Conservation (phyloP, 1,284 basidiomycete genomes). For the Rhizoctonia solani region DNA sequence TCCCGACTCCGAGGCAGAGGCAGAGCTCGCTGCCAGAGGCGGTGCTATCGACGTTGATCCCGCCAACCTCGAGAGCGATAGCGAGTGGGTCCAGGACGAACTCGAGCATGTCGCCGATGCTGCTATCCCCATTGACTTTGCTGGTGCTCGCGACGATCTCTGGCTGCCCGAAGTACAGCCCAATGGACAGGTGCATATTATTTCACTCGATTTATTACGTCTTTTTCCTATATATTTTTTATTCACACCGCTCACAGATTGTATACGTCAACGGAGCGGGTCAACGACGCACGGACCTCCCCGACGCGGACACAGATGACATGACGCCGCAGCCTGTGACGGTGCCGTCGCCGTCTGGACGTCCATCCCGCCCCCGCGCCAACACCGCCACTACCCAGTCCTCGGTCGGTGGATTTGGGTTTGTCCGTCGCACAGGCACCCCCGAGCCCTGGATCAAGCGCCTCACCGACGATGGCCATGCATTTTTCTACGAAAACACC, state of each 20-base stretch:
- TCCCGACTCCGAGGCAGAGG: slow-evolving; percentile 77
- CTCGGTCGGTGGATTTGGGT: slow-evolving; percentile 40
- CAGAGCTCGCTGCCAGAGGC: slow-evolving; percentile 52
- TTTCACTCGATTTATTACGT: slow-evolving; percentile 17
- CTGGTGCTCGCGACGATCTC: slow-evolving; percentile 61
- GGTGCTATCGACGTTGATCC: slow-evolving; percentile 49
- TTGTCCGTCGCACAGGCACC: slow-evolving; percentile 54
- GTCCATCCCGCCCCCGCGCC: slow-evolving; percentile 39
- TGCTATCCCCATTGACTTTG: slow-evolving; percentile 37
- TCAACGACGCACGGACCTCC: slow-evolving; percentile 83
- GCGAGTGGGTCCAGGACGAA: slow-evolving; percentile 54
- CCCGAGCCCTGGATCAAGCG: slow-evolving; percentile 80
- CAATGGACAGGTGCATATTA: slow-evolving; percentile 64
- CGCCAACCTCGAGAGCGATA: slow-evolving; percentile 35
- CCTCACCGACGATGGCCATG: slow-evolving; percentile 81
- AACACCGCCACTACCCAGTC: slow-evolving; percentile 25
- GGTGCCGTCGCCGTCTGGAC: slow-evolving; percentile 4
- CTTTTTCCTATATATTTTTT: no score
- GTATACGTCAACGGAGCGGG: slow-evolving; percentile 90
- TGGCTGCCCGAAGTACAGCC: slow-evolving; percentile 76
- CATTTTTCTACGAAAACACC: slow-evolving; percentile 80
- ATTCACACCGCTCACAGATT: slow-evolving; percentile 60
- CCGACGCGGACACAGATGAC: slow-evolving; percentile 71
- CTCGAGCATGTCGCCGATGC: slow-evolving; percentile 40
- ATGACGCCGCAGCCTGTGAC: slow-evolving; percentile 1